phyloP scores from a whole-genome alignment of 75 land plant species.

The Gnetum montanum region DNA sequence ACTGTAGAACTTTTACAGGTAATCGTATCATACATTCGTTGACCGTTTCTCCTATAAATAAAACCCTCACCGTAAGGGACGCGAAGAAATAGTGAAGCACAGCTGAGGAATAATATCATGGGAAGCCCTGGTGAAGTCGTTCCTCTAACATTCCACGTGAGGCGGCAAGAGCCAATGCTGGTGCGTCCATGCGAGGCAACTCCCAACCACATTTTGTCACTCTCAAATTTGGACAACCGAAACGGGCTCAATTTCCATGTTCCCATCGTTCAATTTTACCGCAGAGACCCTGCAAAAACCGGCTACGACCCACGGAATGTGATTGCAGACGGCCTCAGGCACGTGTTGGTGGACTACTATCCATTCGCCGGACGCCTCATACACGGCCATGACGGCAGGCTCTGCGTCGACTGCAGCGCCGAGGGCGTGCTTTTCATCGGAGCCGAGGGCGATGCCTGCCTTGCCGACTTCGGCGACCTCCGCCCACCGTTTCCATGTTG shows the following conservation, averaged over 20 bases:
- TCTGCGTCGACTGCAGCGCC: constrained; percentile 45
- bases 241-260: constrained; percentile 33
- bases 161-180: constrained; percentile 9
- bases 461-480: constrained; percentile 24
- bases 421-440: constrained; percentile 59
- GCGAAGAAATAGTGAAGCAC: no score
- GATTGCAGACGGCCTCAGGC: constrained; percentile 25
- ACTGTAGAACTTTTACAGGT: no score
- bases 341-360: constrained; percentile 45
- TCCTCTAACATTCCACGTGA: constrained; percentile 6
- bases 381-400: constrained; percentile 24
- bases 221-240: constrained; percentile 40
- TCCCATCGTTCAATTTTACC: constrained; percentile 29
- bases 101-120: no score
- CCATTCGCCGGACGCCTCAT: constrained; percentile 54
- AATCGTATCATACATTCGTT: no score
- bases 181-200: constrained; percentile 22
- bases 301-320: constrained; percentile 29
- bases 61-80: no score
- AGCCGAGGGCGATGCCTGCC: constrained; percentile 42
- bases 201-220: constrained; percentile 17
- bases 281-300: background rate
- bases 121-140: no score
- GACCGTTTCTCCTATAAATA: no score
- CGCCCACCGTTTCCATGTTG: constrained; percentile 35